A percentile compares a stretch with the other conserved stretches of the same genome.
These are phyloP conservation scores for Dimocarpus longan DNA, from an alignment of 345 rosid genomes.

Conservation along the genomic window DNA sequence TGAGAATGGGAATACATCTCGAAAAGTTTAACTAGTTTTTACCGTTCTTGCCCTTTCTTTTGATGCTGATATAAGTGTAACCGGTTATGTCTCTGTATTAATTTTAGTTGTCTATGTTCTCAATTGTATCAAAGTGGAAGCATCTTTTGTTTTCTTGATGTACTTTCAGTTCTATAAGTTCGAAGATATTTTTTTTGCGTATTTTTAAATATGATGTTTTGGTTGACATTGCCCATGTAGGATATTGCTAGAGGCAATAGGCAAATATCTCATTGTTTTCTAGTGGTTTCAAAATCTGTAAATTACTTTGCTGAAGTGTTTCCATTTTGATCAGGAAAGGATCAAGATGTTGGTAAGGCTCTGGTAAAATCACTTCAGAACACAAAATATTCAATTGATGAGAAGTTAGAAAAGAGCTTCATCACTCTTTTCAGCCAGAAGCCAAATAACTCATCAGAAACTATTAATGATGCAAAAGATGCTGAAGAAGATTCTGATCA, in stretches of 20 bases:
- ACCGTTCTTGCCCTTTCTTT: neutral
- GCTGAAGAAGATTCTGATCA: constrained; percentile 24
- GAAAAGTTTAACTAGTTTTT: constrained; percentile 54
- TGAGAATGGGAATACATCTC: constrained; percentile 48
- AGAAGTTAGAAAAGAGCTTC: constrained; percentile 77
- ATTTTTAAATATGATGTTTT: neutral
- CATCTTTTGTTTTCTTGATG: neutral
- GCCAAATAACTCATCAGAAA: constrained; percentile 36
- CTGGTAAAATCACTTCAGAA: constrained; percentile 85
- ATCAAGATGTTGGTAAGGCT: constrained; percentile 74
- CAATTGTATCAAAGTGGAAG: neutral
- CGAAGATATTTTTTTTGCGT: neutral
- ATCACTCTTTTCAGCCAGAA: constrained; percentile 66
- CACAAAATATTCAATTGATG: constrained; percentile 81
- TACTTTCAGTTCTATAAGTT: neutral
- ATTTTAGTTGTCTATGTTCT: neutral
- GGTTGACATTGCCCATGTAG: neutral
- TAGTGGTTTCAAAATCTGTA: neutral
- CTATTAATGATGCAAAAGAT: constrained; percentile 36
- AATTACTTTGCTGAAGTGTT: neutral
- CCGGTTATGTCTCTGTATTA: neutral
- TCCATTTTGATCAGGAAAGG: constrained; percentile 55
- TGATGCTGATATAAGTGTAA: neutral
- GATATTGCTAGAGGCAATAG: neutral
- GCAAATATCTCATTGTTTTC: constrained; percentile 3